Evolutionary conservation across 352 stramenopile genomes (phyloP).

Genomic region (Phytophthora rubi): DNA sequence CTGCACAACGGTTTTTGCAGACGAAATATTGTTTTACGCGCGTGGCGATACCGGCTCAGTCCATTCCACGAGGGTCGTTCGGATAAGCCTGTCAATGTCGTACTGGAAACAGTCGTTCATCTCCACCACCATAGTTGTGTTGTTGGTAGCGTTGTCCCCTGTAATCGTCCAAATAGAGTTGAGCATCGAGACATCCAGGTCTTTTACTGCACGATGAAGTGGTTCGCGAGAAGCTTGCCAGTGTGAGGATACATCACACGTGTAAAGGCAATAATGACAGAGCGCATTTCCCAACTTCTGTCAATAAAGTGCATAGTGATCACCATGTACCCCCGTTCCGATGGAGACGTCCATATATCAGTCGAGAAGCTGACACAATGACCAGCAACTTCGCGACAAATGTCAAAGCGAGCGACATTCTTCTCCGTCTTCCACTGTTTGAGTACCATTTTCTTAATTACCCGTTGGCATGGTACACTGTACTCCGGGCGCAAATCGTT

Average conservation of each 20-base stretch:
- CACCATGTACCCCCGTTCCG: conserved; percentile 23
- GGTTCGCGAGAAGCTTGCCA: neutral
- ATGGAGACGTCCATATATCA: conserved; percentile 28
- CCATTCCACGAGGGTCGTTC: too few relatives aligned
- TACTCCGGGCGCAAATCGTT: conserved; percentile 1
- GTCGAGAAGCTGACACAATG: conserved; percentile 18
- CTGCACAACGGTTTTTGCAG: too few relatives aligned
- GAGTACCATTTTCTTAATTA: conserved; percentile 2
- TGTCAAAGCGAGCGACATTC: neutral
- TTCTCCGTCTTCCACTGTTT: conserved; percentile 12
- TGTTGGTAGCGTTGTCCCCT: too few relatives aligned
- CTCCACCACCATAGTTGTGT: too few relatives aligned
- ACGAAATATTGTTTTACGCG: too few relatives aligned
- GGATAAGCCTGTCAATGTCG: too few relatives aligned
- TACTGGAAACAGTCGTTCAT: too few relatives aligned
- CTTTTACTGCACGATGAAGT: too few relatives aligned
- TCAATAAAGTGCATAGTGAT: conserved; percentile 28
- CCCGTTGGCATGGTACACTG: conserved; percentile 8
- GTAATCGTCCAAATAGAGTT: too few relatives aligned
- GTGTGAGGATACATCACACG: neutral
- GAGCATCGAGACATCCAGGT: too few relatives aligned
- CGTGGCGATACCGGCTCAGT: too few relatives aligned
- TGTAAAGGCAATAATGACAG: conserved; percentile 25
- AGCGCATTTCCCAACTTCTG: conserved; percentile 13
- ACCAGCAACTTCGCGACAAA: conserved; percentile 9